Evolutionary conservation across 768 basidiomycete genomes (phyloP).

Genomic region (Lactarius pseudohatsudake): DNA sequence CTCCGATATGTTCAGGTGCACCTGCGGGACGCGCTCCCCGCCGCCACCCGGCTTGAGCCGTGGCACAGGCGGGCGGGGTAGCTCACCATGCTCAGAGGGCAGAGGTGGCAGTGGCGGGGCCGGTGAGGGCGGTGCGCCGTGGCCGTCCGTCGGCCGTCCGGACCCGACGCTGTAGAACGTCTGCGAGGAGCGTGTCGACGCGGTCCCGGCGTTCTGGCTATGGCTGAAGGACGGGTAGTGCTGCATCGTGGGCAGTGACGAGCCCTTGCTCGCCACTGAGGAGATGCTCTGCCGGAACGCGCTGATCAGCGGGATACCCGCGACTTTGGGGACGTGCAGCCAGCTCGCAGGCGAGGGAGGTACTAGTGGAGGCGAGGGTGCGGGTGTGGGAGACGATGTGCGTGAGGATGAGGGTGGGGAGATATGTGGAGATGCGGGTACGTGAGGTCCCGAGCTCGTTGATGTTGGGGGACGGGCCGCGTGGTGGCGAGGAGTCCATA

Average conservation of each 20-base stretch:
- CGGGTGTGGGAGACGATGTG: not conserved
- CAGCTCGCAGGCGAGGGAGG: constrained; percentile 24
- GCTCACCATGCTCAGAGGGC: constrained; percentile 20
- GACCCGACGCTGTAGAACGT: constrained; percentile 24
- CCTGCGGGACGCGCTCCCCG: constrained; percentile 18
- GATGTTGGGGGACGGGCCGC: constrained; percentile 15
- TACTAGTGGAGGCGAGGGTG: not conserved
- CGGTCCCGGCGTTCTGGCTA: constrained; percentile 5
- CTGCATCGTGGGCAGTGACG: constrained; percentile 26
- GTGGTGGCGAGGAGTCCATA: not conserved
- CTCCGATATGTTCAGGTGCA: constrained; percentile 1
- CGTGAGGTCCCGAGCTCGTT: constrained; percentile 2
- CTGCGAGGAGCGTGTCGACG: constrained; percentile 19
- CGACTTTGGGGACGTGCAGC: constrained; percentile 28
- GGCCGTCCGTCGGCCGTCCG: not conserved
- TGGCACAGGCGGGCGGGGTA: constrained; percentile 2
- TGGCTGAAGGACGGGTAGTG: constrained; percentile 28
- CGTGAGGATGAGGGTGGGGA: not conserved
- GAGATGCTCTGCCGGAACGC: constrained; percentile 28
- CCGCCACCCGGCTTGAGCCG: constrained; percentile 18
- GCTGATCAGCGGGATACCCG: constrained; percentile 25
- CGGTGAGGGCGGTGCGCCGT: not conserved
- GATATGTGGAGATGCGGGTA: not conserved
- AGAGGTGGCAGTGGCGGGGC: not conserved
- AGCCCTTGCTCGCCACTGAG: constrained; percentile 10